Conservation (phyloP, 192 early-diverging fungal genomes). For the Coemansia sp. region DNA sequence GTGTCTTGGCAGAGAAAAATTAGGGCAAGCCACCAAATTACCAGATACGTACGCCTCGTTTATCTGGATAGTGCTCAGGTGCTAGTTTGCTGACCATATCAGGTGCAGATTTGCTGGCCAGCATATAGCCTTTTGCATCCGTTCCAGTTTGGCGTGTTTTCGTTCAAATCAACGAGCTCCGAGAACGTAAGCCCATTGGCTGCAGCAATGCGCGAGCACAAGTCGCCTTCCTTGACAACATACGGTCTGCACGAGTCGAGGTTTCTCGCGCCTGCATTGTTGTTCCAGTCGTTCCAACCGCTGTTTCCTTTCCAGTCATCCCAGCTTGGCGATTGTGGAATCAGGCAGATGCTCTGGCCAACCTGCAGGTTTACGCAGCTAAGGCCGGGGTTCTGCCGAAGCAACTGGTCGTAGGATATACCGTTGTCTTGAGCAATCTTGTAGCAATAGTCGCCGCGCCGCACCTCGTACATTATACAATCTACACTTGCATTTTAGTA, state of each 20-base stretch:
- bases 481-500: slow-evolving; percentile 8
- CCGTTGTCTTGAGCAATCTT: slow-evolving; percentile 38
- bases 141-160: slow-evolving; percentile 12
- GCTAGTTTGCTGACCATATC: slow-evolving; percentile 14
- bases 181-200: slow-evolving; percentile 16
- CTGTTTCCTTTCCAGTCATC: background rate
- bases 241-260: slow-evolving; percentile 21
- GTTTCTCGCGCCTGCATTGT: background rate
- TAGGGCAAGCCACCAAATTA: no score
- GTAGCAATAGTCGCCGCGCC: slow-evolving; percentile 50
- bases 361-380: slow-evolving; percentile 27
- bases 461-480: slow-evolving; percentile 49
- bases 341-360: slow-evolving; percentile 39
- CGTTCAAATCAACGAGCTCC: slow-evolving; percentile 23
- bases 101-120: slow-evolving; percentile 35
- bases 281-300: background rate
- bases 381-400: slow-evolving; percentile 44
- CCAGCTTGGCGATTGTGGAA: slow-evolving; percentile 16
- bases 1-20: no score
- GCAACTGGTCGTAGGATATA: slow-evolving; percentile 39
- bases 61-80: no score
- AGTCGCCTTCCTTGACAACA: slow-evolving; percentile 33
- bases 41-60: no score
- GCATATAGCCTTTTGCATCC: slow-evolving; percentile 27
- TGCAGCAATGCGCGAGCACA: slow-evolving; percentile 35